Percentiles rank a stretch among this genome's conserved stretches.
Conservation (phyloP, 164 flowering plant species). For the Sedum album region DNA sequence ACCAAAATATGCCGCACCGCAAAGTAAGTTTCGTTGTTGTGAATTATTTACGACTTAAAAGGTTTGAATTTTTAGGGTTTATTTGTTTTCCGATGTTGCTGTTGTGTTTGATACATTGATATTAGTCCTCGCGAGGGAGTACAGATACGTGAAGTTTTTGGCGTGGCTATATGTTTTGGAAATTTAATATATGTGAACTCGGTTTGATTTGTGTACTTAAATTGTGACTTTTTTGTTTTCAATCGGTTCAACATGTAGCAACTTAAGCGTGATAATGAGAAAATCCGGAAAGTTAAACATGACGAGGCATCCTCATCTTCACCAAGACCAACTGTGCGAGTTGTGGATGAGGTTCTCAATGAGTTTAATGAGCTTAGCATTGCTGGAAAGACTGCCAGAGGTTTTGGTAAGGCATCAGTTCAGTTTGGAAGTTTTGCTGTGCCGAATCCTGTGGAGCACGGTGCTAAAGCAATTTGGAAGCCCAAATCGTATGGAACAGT, state of each 20-base stretch:
- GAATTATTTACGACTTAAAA: not conserved
- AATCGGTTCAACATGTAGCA: not conserved
- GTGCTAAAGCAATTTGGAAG: slow-evolving; percentile 29
- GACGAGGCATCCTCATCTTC: slow-evolving; percentile 11
- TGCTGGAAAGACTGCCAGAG: slow-evolving; percentile 21
- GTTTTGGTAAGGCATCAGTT: slow-evolving; percentile 15
- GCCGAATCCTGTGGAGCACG: slow-evolving; percentile 16
- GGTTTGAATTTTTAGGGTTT: not conserved
- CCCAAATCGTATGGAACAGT: slow-evolving; percentile 57
- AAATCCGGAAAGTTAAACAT: slow-evolving; percentile 36
- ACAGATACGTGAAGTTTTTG: not conserved
- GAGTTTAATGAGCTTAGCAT: slow-evolving; percentile 24
- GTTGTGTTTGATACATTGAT: not conserved
- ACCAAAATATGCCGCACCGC: not conserved
- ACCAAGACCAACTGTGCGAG: slow-evolving; percentile 10
- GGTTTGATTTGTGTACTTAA: not conserved
- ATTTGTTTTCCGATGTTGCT: not conserved
- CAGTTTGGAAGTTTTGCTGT: slow-evolving; percentile 24
- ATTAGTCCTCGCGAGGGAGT: not conserved
- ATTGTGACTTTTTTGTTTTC: not conserved
- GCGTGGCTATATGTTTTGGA: not conserved
- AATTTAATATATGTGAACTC: slow-evolving; percentile 1
- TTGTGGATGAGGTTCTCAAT: slow-evolving; percentile 23
- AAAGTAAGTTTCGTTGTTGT: not conserved
- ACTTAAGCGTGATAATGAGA: slow-evolving; percentile 23